Evolutionary conservation across 2,329 filamentous ascomycete species (phyloP).

Genomic region (Pseudogymnoascus sp.): DNA sequence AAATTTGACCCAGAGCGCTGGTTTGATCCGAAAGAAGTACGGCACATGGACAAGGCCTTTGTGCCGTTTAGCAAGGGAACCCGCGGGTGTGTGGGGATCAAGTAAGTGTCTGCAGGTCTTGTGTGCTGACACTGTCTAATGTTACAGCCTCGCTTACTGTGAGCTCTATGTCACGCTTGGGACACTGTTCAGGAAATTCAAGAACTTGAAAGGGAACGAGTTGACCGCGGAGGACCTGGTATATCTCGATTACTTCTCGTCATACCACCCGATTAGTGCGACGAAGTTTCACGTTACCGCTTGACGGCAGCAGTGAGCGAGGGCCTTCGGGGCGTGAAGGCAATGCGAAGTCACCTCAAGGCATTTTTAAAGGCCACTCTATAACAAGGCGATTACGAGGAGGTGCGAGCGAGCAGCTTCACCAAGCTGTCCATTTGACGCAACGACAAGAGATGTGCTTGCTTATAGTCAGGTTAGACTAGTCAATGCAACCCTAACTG

Average conservation of each 20-base stretch:
- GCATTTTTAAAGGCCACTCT: too few species aligned
- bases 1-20: conserved; percentile 31
- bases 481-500: background rate
- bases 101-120: conserved; percentile 10
- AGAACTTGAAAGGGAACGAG: conserved; percentile 17
- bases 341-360: too few species aligned
- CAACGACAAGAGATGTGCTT: too few species aligned
- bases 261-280: conserved; percentile 17
- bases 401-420: too few species aligned
- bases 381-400: too few species aligned
- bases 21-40: conserved; percentile 16
- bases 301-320: background rate
- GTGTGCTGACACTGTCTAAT: background rate
- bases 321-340: too few species aligned
- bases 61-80: conserved; percentile 23
- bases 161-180: conserved; percentile 29
- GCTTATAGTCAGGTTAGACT: background rate
- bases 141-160: conserved; percentile 26
- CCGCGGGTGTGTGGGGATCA: conserved; percentile 13
- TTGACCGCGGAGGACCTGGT: conserved; percentile 20
- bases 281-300: conserved; percentile 20
- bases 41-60: conserved; percentile 26
- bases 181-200: conserved; percentile 25
- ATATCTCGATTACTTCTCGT: conserved; percentile 27
- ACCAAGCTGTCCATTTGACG: too few species aligned